Conservation (phyloP, 2,329 filamentous ascomycete species). For the Ilyonectria destructans region DNA sequence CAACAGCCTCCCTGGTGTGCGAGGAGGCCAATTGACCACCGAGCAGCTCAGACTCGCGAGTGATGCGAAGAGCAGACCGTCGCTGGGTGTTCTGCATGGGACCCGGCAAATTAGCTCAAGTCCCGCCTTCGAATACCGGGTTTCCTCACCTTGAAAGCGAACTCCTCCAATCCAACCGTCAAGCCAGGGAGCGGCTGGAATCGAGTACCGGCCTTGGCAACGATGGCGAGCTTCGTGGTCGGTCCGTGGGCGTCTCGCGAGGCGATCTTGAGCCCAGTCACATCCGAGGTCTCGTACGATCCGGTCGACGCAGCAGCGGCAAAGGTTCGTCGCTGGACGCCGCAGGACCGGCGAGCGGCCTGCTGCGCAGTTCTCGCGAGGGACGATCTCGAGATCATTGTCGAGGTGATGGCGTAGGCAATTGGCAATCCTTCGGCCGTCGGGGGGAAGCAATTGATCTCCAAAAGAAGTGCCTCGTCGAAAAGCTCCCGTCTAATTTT, state of each 20-base stretch:
- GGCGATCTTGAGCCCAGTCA: slow-evolving; percentile 92
- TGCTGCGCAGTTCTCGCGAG: slow-evolving; percentile 73
- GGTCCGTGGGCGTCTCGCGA: slow-evolving; percentile 91
- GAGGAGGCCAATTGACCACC: slow-evolving; percentile 90
- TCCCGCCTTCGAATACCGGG: slow-evolving; percentile 29
- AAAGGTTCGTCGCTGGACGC: slow-evolving; percentile 70
- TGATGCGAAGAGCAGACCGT: slow-evolving; percentile 92
- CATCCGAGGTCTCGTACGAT: slow-evolving; percentile 90
- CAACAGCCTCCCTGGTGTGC: slow-evolving; percentile 93
- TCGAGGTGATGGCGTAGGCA: slow-evolving; percentile 71
- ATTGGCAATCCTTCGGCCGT: slow-evolving; percentile 66
- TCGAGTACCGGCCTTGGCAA: slow-evolving; percentile 94
- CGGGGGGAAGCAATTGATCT: slow-evolving; percentile 58
- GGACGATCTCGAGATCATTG: slow-evolving; percentile 76
- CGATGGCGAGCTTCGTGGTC: slow-evolving; percentile 91
- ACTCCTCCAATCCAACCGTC: slow-evolving; percentile 91
- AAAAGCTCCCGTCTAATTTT: slow-evolving; percentile 64
- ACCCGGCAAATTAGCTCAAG: slow-evolving; percentile 65
- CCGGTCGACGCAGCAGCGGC: slow-evolving; percentile 78
- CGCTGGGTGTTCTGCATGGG: slow-evolving; percentile 82
- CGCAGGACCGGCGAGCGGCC: slow-evolving; percentile 71
- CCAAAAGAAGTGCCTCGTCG: slow-evolving; percentile 61
- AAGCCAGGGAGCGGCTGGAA: slow-evolving; percentile 93
- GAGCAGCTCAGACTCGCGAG: slow-evolving; percentile 94
- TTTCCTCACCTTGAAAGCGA: slow-evolving; percentile 89